phyloP scores from a whole-genome alignment of 805 yeast species.

The Pichia nanzhaoensis region DNA sequence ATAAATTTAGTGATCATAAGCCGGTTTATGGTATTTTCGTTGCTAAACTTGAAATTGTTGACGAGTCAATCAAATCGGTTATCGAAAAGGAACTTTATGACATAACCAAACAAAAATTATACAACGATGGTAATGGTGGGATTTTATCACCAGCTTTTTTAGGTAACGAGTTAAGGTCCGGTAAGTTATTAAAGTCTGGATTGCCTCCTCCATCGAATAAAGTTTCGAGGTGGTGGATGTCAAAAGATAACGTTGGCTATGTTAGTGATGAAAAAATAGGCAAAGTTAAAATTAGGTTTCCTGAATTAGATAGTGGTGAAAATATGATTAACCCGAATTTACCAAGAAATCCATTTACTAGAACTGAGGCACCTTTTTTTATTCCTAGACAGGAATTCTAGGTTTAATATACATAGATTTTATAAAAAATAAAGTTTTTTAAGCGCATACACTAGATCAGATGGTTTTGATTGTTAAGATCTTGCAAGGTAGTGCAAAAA shows the following conservation, averaged over 20 bases:
- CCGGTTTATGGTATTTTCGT: slow-evolving; percentile 76
- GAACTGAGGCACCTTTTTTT: slow-evolving; percentile 47
- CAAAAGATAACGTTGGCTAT: slow-evolving; percentile 45
- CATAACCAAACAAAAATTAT: slow-evolving; percentile 39
- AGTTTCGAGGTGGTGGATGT: slow-evolving; percentile 80
- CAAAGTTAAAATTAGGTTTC: slow-evolving; percentile 59
- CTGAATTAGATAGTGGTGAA: slow-evolving; percentile 37
- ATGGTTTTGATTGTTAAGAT: too few species aligned
- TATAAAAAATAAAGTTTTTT: too few species aligned
- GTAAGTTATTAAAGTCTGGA: slow-evolving; percentile 29
- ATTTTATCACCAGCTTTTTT: slow-evolving; percentile 4
- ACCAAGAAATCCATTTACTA: slow-evolving; percentile 67
- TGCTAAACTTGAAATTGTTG: slow-evolving; percentile 57
- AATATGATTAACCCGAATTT: slow-evolving; percentile 59
- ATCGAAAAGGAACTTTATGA: slow-evolving; percentile 52
- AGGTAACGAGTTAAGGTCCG: slow-evolving; percentile 14
- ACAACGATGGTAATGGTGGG: slow-evolving; percentile 27
- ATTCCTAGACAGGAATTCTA: slow-evolving; percentile 20
- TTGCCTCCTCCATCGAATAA: slow-evolving; percentile 80
- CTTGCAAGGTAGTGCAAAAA: too few species aligned
- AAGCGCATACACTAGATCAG: too few species aligned
- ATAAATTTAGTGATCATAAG: slow-evolving; percentile 79
- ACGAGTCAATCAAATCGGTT: slow-evolving; percentile 45
- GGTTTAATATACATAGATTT: background rate
- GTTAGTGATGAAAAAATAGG: slow-evolving; percentile 11